phyloP scores from a whole-genome alignment of 306 rosid genomes.

The Dalbergia cultrata region DNA sequence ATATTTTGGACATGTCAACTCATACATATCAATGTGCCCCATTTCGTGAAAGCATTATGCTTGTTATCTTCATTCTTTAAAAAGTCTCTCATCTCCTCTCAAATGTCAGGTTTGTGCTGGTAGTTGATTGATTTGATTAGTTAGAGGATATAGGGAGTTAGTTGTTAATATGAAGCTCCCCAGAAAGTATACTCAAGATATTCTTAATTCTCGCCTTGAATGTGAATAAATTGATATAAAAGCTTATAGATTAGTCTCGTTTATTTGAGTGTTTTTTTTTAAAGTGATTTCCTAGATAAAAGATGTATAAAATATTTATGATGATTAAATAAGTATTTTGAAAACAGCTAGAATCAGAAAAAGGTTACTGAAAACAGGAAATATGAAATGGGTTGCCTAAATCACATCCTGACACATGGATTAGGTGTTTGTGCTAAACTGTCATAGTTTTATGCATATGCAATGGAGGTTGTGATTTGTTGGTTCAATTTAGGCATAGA shows the following conservation, averaged over 20 bases:
- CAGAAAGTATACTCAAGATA: neutral
- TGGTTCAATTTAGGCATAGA: too few species aligned
- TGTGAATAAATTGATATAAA: neutral
- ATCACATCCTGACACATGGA: neutral
- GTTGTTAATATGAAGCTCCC: neutral
- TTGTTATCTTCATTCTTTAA: constrained; percentile 3
- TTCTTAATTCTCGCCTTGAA: neutral
- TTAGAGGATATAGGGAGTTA: too few species aligned
- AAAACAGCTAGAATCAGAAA: neutral
- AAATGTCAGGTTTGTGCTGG: neutral
- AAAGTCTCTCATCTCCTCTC: neutral
- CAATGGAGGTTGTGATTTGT: neutral
- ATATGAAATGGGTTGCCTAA: constrained; percentile 22
- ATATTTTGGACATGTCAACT: neutral
- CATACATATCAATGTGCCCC: neutral
- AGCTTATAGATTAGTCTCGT: neutral
- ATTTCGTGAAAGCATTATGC: neutral
- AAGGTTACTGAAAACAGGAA: constrained; percentile 1
- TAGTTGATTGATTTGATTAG: neutral
- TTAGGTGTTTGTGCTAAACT: neutral
- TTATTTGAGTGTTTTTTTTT: neutral
- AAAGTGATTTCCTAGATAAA: neutral
- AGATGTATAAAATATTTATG: too few species aligned
- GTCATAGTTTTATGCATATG: neutral
- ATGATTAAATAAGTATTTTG: too few species aligned